Percentiles rank a stretch among this genome's conserved stretches.
These are phyloP conservation scores for Termitomyces sp. DNA, from an alignment of 768 basidiomycete species.

Conservation along the genomic window DNA sequence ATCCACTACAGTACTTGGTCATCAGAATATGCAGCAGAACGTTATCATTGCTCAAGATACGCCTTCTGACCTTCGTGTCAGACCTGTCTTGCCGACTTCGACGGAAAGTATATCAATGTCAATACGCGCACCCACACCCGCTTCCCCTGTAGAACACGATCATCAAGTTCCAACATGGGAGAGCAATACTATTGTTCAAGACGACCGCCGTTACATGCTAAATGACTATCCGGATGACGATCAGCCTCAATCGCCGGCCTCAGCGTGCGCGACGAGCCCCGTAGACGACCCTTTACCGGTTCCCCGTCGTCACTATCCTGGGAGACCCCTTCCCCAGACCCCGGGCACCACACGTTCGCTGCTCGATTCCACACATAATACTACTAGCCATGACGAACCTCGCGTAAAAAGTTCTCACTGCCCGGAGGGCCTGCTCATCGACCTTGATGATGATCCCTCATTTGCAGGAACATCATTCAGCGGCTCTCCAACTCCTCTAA, in stretches of 20 bases:
- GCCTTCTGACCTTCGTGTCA: no score
- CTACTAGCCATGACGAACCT: slow-evolving; percentile 22
- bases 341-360: slow-evolving; percentile 21
- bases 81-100: background rate
- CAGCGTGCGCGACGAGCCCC: background rate
- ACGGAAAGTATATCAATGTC: background rate
- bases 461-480: background rate
- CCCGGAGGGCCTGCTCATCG: slow-evolving; percentile 55
- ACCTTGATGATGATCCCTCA: slow-evolving; percentile 40
- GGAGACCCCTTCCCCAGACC: slow-evolving; percentile 54
- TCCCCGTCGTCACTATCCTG: slow-evolving; percentile 45
- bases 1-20: background rate
- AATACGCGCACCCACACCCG: background rate
- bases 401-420: slow-evolving; percentile 18
- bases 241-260: background rate
- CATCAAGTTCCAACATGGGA: background rate
- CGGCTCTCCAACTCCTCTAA: background rate
- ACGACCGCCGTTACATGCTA: background rate
- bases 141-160: background rate
- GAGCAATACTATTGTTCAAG: background rate
- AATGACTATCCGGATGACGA: background rate
- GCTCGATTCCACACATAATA: slow-evolving; percentile 34
- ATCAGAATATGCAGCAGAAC: no score
- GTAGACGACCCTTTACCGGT: slow-evolving; percentile 23
- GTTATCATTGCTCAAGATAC: no score